These are phyloP conservation scores for Coniosporium tulheliwenetii DNA, from an alignment of 2,329 filamentous ascomycete genomes.

Conservation along the genomic window DNA sequence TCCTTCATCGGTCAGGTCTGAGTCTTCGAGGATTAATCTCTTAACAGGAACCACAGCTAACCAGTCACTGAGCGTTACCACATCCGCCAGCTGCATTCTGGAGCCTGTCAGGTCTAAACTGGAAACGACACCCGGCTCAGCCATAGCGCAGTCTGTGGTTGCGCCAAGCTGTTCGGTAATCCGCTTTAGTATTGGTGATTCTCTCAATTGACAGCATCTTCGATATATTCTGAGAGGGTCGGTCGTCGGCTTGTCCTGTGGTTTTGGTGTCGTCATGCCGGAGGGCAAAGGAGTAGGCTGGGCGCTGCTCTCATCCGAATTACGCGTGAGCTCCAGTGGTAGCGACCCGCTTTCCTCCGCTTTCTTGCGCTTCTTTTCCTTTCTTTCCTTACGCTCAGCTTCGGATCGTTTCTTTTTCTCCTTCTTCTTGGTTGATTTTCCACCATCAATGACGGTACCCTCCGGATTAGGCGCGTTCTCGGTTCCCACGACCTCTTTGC, in stretches of 20 bases:
- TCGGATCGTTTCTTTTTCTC: slow-evolving; percentile 95
- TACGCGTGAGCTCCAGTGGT: slow-evolving; percentile 66
- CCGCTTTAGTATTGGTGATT: slow-evolving; percentile 82
- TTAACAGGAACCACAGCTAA: slow-evolving; percentile 83
- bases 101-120: slow-evolving; percentile 77
- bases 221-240: slow-evolving; percentile 88
- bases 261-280: slow-evolving; percentile 19
- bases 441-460: slow-evolving; percentile 15
- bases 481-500: slow-evolving; percentile 22
- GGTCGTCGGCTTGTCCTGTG: slow-evolving; percentile 61
- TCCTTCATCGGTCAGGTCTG: slow-evolving; percentile 73
- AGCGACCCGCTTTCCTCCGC: slow-evolving; percentile 79
- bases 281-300: slow-evolving; percentile 9
- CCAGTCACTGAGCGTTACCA: slow-evolving; percentile 83
- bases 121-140: slow-evolving; percentile 58
- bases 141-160: slow-evolving; percentile 46
- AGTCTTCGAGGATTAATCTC: slow-evolving; percentile 74
- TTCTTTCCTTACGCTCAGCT: slow-evolving; percentile 79
- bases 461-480: slow-evolving; percentile 24
- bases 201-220: slow-evolving; percentile 82
- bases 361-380: slow-evolving; percentile 71
- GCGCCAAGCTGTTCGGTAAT: slow-evolving; percentile 77
- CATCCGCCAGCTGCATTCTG: slow-evolving; percentile 65
- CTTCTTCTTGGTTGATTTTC: slow-evolving; percentile 41
- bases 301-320: slow-evolving; percentile 40